Evolutionary conservation across 2,329 filamentous ascomycete species (phyloP), one percentile per base, ranked within the genome.

Genomic region (Stemphylium lycopersici): DNA sequence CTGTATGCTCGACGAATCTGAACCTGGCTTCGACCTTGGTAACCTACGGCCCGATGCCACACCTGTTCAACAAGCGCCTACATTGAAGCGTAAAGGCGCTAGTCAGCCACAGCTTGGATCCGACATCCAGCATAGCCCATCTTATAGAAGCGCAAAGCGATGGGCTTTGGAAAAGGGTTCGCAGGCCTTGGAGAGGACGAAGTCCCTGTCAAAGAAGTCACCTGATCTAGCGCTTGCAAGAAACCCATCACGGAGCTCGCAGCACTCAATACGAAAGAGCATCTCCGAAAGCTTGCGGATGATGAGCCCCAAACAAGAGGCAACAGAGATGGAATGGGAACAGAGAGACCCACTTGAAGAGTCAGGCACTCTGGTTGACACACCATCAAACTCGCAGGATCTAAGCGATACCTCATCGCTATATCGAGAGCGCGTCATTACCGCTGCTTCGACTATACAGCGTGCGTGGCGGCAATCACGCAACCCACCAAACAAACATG

Each of bases 1-100:
- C 47, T 75, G 73, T 56, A 68, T 75, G 53, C 70, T 76, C 6
- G 74, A 76, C 48, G 73, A 76, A 51, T 69, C 67, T 20, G 73
- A 75, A 38, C 64, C 69, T 6, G 58, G 59, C 20, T 65, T 70
- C 42, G 70, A 74, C 44, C 58, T 66, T 48, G 63, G 59, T 33
- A 69, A 69, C 26, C 48, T 67, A 15, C 60, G 64, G 48, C 62
- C 66, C 24, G 65, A 63, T 16, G 55, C 62, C 3, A 56, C 56
- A 20, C 64, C 65, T 22, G 54, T 65, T 31, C 55, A 61, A 38
- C 60, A 63, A 36, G 49, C 67, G 15, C 60, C 62, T 15, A 61
- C 66, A 24, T 57, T 70, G 31, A 75, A 75, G 50, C 70, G 71
- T 41, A 75, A 75, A 41, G 67, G 65, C 24, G 51, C 61, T 26